These are phyloP conservation scores for Tremellales sp. DNA, from an alignment of 1,284 basidiomycete species.

Conservation along the genomic window DNA sequence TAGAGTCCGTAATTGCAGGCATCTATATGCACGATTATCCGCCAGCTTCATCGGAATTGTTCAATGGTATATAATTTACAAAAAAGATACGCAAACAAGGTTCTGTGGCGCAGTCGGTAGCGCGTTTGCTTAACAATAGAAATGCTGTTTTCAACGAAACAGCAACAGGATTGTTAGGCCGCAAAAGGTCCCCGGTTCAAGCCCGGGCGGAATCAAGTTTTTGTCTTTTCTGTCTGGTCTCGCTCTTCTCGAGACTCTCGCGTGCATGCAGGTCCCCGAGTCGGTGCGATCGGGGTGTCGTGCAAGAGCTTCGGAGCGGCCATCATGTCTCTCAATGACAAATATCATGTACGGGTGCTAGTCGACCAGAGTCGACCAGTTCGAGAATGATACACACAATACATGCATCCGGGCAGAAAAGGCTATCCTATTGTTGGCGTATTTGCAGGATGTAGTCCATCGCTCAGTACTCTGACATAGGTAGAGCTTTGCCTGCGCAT, in stretches of 20 bases:
- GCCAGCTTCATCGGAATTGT: no score
- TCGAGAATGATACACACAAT: background rate
- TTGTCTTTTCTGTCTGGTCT: no score
- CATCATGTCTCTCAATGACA: background rate
- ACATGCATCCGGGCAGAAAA: background rate
- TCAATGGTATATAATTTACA: no score
- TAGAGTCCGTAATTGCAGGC: no score
- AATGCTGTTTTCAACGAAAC: no score
- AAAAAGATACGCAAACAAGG: background rate
- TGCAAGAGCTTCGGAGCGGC: background rate
- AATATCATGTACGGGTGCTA: no score
- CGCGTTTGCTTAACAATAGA: background rate
- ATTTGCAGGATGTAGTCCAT: no score
- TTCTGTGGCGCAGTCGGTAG: background rate
- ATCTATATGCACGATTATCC: no score
- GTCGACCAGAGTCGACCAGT: background rate
- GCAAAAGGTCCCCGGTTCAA: background rate
- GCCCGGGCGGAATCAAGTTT: background rate
- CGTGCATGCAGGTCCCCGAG: background rate
- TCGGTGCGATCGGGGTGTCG: background rate
- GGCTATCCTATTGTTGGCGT: background rate
- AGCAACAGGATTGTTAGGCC: background rate
- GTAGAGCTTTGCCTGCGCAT: slow-evolving; percentile 22
- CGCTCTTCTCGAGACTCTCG: background rate
- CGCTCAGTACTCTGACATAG: slow-evolving; percentile 27